phyloP scores from a whole-genome alignment of 495 filamentous ascomycete genomes.

The Neurospora sp. region DNA sequence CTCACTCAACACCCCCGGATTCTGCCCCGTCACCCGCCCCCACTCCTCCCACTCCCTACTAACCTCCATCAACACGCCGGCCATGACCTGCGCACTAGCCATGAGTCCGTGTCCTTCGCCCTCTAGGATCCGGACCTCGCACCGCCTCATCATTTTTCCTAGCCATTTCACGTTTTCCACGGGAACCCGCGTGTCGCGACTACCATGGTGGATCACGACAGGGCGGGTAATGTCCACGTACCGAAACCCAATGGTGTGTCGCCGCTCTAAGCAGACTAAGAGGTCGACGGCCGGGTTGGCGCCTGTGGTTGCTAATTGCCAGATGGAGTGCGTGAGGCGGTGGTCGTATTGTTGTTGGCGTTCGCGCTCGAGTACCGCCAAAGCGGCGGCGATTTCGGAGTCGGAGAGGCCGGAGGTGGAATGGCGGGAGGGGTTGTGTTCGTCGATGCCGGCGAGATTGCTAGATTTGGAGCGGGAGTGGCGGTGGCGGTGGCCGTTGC shows the following conservation, averaged over 20 bases:
- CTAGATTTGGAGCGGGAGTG: conserved; percentile 21
- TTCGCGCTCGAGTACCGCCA: conserved; percentile 43
- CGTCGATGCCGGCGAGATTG: conserved; percentile 17
- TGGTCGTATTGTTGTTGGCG: conserved; percentile 73
- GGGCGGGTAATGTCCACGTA: conserved; percentile 90
- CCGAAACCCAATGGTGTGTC: conserved; percentile 86
- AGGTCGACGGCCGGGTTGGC: conserved; percentile 93
- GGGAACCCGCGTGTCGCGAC: conserved; percentile 81
- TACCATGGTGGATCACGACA: conserved; percentile 90
- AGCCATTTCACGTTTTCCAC: conserved; percentile 94
- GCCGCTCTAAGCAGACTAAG: conserved; percentile 83
- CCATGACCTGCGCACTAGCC: conserved; percentile 91
- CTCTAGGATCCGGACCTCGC: conserved; percentile 83
- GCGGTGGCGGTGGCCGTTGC: conserved; percentile 4
- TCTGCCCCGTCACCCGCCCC: conserved; percentile 37
- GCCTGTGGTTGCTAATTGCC: conserved; percentile 84
- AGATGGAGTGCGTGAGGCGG: conserved; percentile 82
- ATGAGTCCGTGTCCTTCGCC: conserved; percentile 94
- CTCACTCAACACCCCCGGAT: not conserved
- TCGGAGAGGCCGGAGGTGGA: conserved; percentile 14
- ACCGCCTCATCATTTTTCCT: conserved; percentile 82
- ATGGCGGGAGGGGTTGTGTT: conserved; percentile 10
- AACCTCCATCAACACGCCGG: conserved; percentile 84
- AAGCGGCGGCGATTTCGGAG: conserved; percentile 16
- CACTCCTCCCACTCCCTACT: conserved; percentile 93